These are phyloP conservation scores for Aspergillus nidulans DNA, from an alignment of 495 filamentous ascomycete genomes.

Conservation along the genomic window DNA sequence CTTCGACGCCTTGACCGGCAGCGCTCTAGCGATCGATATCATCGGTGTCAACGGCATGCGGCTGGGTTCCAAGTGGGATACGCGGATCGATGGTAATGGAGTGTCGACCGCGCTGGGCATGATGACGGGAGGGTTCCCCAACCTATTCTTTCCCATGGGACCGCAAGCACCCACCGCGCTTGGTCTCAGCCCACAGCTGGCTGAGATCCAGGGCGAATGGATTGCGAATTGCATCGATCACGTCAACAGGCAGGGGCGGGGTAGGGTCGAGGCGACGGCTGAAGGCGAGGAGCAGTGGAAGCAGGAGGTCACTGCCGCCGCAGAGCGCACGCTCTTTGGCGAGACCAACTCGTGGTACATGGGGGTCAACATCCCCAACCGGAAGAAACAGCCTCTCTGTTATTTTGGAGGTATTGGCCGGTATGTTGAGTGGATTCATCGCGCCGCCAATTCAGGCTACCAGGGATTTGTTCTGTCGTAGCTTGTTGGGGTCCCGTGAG, in stretches of 20 bases:
- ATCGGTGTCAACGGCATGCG: not conserved
- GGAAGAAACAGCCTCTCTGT: not conserved
- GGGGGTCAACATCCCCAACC: not conserved
- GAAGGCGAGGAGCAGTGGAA: not conserved
- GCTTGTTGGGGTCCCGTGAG: not conserved
- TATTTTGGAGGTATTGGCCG: not conserved
- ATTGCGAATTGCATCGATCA: not conserved
- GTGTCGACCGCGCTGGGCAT: not conserved
- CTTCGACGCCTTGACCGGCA: constrained; percentile 2
- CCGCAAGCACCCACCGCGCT: not conserved
- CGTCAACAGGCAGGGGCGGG: not conserved
- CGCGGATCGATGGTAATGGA: not conserved
- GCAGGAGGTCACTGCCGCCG: not conserved
- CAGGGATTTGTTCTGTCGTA: not conserved
- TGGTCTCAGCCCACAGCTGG: not conserved
- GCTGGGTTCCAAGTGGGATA: not conserved
- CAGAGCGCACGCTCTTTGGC: not conserved
- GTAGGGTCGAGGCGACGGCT: not conserved
- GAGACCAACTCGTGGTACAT: not conserved
- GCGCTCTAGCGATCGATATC: not conserved
- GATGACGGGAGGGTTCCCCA: not conserved
- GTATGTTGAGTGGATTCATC: not conserved
- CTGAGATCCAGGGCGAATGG: not conserved
- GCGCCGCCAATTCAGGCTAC: not conserved
- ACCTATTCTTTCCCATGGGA: constrained; percentile 1